These are phyloP conservation scores for Stereocaulon alpinum DNA, from an alignment of 495 filamentous ascomycete species.

Conservation along the genomic window DNA sequence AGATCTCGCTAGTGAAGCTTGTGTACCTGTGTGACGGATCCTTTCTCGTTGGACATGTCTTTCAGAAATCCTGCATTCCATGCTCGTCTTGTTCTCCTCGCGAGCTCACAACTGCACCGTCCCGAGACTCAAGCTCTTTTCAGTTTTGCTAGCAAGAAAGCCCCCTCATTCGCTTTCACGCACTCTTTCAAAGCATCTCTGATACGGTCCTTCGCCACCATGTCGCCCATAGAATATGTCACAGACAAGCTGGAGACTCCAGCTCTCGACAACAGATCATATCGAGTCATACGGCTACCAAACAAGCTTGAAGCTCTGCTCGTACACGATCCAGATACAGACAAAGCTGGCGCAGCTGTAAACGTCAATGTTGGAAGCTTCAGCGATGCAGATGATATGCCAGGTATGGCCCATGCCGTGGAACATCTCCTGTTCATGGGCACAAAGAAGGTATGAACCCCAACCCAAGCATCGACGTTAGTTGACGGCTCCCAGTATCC, in stretches of 20 bases:
- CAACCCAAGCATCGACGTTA: background rate
- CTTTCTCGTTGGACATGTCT: constrained; percentile 4
- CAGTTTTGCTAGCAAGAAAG: background rate
- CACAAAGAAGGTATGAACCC: constrained; percentile 67
- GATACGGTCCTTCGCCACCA: constrained; percentile 27
- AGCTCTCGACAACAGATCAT: constrained; percentile 76
- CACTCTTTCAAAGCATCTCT: background rate
- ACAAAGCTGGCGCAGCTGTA: constrained; percentile 91
- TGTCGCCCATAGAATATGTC: constrained; percentile 52
- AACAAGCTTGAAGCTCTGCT: constrained; percentile 91
- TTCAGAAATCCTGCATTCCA: background rate
- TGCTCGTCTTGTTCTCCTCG: constrained; percentile 18
- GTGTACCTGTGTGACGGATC: background rate
- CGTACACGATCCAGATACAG: constrained; percentile 89
- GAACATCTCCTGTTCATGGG: constrained; percentile 98
- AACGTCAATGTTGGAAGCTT: constrained; percentile 96
- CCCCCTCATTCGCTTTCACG: background rate
- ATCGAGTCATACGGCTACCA: constrained; percentile 72
- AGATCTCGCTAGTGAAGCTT: no score
- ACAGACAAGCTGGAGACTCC: constrained; percentile 79
- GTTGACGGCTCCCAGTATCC: constrained; percentile 52
- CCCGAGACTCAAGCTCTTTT: background rate
- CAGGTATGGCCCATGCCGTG: constrained; percentile 86
- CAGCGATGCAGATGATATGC: constrained; percentile 81
- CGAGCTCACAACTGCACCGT: constrained; percentile 5